Base-by-base conservation (phyloP, 768 basidiomycete genomes). In the Chlorophyllum brunneum region DNA sequence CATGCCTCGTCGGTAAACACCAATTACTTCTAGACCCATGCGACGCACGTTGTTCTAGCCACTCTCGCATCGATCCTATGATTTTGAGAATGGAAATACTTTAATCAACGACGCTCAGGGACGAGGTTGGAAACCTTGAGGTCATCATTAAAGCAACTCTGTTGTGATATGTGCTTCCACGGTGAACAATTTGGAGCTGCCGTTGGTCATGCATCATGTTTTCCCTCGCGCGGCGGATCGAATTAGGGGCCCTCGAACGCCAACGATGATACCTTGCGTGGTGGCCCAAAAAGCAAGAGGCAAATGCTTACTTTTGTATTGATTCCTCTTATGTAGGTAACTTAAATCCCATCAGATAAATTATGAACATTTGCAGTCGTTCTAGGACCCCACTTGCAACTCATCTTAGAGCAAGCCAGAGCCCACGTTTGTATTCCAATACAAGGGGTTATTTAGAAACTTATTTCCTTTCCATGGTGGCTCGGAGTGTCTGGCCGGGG, bases 241-340 rank as follows among this genome's bases (percentile, higher is more conserved):
- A n/a, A n/a, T n/a, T n/a, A n/a, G n/a, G n/a, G n/a, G n/a, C n/a
- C n/a, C n/a, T n/a, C n/a, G n/a, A n/a, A n/a, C n/a, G 85, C 86
- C 27, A 85, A 85, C 55, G 76, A 82, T 1, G 85, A 86, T 64
- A 86, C 84, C 63, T 79, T 88, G 58, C 66, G 87, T n/a, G 54
- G 67, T 2, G 83, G 87, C 58, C 71, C 87, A 6, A 16, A 84
- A n/a, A n/a, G n/a, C n/a, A n/a, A n/a, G n/a, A n/a, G n/a, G n/a
- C 82, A 0, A 70, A 85, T 58, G 81, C 82, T 63, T 85, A 76
- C 62, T n/a, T n/a, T n/a, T n/a, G n/a, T n/a, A n/a, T n/a, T 8
- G 66, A 71, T 10, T 79, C 79, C 55, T 62, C 79, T 5, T 60
- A 64, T 51, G 75, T 75, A 49, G 75, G 73, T 73, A 43, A 26